Evolutionary conservation across 1,139 yeast genomes (phyloP).

Genomic region (Eremothecium coryli): DNA sequence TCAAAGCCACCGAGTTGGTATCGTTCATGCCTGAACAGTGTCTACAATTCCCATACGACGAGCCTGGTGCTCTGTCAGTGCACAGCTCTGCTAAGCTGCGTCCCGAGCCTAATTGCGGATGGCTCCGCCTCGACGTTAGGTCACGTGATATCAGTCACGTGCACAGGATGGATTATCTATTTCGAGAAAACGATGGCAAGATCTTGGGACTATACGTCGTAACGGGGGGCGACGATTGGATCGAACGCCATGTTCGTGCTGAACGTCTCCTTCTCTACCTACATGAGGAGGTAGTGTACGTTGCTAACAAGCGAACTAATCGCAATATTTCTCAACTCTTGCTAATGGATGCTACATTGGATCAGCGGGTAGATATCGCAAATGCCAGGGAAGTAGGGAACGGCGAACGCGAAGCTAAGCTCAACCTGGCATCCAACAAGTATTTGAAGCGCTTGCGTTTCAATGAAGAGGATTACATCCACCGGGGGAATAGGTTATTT

Average conservation of each 20-base stretch:
- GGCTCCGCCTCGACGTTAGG: slow-evolving; percentile 8
- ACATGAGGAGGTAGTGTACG: slow-evolving; percentile 20
- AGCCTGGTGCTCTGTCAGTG: neutral
- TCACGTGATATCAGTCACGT: slow-evolving; percentile 18
- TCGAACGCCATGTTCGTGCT: slow-evolving; percentile 12
- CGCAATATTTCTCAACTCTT: slow-evolving; percentile 23
- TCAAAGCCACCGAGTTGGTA: slow-evolving; percentile 16
- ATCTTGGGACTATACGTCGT: slow-evolving; percentile 21
- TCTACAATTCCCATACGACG: neutral
- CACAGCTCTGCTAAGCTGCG: neutral
- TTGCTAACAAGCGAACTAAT: slow-evolving; percentile 24
- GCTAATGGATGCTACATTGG: slow-evolving; percentile 14
- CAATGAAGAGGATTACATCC: slow-evolving; percentile 26
- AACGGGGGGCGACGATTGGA: slow-evolving; percentile 11
- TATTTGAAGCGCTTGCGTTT: slow-evolving; percentile 18
- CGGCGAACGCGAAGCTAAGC: slow-evolving; percentile 18
- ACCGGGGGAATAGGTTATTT: slow-evolving; percentile 27
- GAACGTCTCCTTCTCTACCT: slow-evolving; percentile 19
- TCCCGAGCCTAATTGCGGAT: neutral
- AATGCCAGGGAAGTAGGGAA: slow-evolving; percentile 6
- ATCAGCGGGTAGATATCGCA: neutral
- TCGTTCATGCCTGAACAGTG: slow-evolving; percentile 21
- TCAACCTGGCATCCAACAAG: slow-evolving; percentile 19
- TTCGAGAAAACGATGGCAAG: slow-evolving; percentile 19
- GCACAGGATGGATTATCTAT: slow-evolving; percentile 21